phyloP scores from a whole-genome alignment of 2,329 filamentous ascomycete genomes.

The Hymenoscyphus scutula region DNA sequence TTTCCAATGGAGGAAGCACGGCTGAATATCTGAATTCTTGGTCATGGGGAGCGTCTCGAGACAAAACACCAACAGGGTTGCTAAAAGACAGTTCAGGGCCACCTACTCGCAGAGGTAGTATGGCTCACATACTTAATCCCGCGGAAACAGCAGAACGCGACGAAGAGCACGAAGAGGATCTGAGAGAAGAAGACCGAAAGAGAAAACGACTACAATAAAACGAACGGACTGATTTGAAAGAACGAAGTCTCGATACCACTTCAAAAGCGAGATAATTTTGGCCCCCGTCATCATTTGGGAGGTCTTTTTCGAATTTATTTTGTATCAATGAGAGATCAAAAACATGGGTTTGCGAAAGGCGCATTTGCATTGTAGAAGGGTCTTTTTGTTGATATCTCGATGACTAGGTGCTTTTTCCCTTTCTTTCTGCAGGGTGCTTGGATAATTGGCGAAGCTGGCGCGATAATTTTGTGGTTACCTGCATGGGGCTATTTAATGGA shows the following conservation, averaged over 20 bases:
- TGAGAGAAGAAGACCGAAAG: constrained; percentile 56
- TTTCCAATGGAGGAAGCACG: constrained; percentile 30
- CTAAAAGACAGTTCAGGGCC: constrained; percentile 51
- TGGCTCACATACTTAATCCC: constrained; percentile 71
- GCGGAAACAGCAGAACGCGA: constrained; percentile 65
- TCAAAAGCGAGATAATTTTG: constrained; percentile 8
- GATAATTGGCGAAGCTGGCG: constrained; percentile 10
- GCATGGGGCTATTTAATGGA: background rate
- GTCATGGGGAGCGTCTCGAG: constrained; percentile 35
- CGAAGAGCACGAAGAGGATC: constrained; percentile 64
- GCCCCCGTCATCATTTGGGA: constrained; percentile 1
- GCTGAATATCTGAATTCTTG: constrained; percentile 35
- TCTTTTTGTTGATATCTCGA: constrained; percentile 1
- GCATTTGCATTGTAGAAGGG: constrained; percentile 19
- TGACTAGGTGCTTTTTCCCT: constrained; percentile 4
- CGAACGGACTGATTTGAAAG: background rate
- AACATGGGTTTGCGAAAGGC: constrained; percentile 17
- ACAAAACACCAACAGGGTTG: constrained; percentile 30
- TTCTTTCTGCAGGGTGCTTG: too few species aligned
- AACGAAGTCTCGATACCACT: constrained; percentile 1
- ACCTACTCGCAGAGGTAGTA: constrained; percentile 65
- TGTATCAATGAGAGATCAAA: constrained; percentile 15
- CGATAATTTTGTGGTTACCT: constrained; percentile 1
- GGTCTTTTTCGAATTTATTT: constrained; percentile 13
- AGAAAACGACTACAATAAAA: constrained; percentile 56